Evolutionary conservation across 192 early-diverging fungal genomes (phyloP).

Genomic region (Coemansia sp.): DNA sequence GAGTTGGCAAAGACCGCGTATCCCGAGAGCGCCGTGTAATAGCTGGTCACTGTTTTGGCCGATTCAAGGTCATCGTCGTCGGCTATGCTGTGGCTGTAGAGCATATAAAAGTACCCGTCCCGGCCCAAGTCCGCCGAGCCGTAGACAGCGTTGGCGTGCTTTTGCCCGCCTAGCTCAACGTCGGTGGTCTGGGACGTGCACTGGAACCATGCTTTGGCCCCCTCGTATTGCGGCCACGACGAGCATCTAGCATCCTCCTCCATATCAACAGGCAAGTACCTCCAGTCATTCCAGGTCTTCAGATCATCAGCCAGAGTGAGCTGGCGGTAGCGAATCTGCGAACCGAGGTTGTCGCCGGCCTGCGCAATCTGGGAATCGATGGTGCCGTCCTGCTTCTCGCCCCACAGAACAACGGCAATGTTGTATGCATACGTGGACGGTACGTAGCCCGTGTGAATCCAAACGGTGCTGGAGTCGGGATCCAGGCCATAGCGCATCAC

Average conservation of each 20-base stretch:
- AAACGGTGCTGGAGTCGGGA: neutral
- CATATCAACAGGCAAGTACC: too few relatives aligned
- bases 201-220: neutral
- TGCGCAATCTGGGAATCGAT: neutral
- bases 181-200: neutral
- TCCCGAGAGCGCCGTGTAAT: conserved; percentile 10
- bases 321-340: too few relatives aligned
- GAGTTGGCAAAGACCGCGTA: conserved; percentile 8
- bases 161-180: neutral
- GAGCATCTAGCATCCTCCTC: neutral
- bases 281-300: too few relatives aligned
- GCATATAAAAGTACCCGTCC: neutral
- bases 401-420: conserved; percentile 3
- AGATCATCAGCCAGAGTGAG: too few relatives aligned
- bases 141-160: neutral
- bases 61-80: neutral
- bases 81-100: conserved; percentile 12
- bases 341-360: too few relatives aligned
- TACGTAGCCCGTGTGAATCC: too few relatives aligned
- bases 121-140: neutral
- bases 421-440: conserved; percentile 7
- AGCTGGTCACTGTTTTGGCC: conserved; percentile 1
- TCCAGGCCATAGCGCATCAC: too few relatives aligned
- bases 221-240: neutral
- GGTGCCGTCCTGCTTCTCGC: neutral